Percentiles rank a stretch among this genome's conserved stretches.
phyloP scores from a whole-genome alignment of 805 yeast species.

The Ogataea degrootiae region DNA sequence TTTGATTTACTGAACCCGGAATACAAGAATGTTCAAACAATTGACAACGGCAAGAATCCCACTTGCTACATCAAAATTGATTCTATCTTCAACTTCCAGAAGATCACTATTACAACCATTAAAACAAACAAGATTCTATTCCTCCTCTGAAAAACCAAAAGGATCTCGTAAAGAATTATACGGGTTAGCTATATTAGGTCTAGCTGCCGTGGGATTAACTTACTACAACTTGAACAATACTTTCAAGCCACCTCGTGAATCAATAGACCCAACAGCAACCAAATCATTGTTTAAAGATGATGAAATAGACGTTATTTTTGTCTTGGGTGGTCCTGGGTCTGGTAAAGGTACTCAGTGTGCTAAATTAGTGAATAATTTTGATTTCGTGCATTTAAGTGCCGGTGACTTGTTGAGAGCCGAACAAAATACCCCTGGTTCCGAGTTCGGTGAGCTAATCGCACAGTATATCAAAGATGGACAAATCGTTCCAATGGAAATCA shows the following conservation, averaged over 20 bases:
- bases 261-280: slow-evolving; percentile 25
- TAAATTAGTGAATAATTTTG: slow-evolving; percentile 71
- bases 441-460: slow-evolving; percentile 82
- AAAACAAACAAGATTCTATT: slow-evolving; percentile 3
- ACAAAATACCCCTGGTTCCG: slow-evolving; percentile 75
- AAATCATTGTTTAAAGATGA: slow-evolving; percentile 44
- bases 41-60: no score
- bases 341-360: slow-evolving; percentile 98
- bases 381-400: slow-evolving; percentile 88
- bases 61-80: no score
- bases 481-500: slow-evolving; percentile 91
- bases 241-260: slow-evolving; percentile 29
- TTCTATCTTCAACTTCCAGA: no score
- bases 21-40: no score
- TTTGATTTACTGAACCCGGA: no score
- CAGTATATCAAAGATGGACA: slow-evolving; percentile 79
- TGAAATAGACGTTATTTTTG: slow-evolving; percentile 78
- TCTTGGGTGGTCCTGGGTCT: slow-evolving; percentile 96
- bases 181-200: slow-evolving; percentile 26
- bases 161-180: slow-evolving; percentile 15
- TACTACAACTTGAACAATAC: slow-evolving; percentile 26
- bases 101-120: no score
- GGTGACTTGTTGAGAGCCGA: slow-evolving; percentile 94
- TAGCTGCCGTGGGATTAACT: slow-evolving; percentile 29
- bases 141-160: slow-evolving; percentile 7